A percentile compares a stretch with the other conserved stretches of the same genome.
These are phyloP conservation scores for Amniculicola lignicola DNA, from an alignment of 495 filamentous ascomycete species.

Conservation along the genomic window DNA sequence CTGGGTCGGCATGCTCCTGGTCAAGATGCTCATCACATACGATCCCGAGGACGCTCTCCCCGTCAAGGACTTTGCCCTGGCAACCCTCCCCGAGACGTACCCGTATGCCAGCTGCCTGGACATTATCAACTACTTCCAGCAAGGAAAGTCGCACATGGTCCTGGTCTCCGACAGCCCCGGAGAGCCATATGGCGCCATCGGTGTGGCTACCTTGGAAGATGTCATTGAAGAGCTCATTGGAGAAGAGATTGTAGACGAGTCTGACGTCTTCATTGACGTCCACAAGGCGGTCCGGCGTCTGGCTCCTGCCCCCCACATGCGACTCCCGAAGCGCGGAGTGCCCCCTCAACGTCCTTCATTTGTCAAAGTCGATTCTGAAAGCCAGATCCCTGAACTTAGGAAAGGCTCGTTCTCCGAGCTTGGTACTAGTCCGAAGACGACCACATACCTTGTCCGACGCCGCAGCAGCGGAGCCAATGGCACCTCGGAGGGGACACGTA, in stretches of 20 bases:
- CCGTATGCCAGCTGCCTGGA: conserved; percentile 95
- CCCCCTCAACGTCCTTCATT: no score
- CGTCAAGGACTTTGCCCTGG: conserved; percentile 85
- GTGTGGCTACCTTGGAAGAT: conserved; percentile 93
- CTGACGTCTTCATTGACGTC: conserved; percentile 94
- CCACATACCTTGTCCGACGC: conserved; percentile 51
- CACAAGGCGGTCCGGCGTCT: conserved; percentile 90
- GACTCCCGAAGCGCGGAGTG: conserved; percentile 58
- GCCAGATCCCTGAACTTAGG: no score
- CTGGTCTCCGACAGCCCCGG: conserved; percentile 88
- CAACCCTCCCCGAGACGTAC: conserved; percentile 89
- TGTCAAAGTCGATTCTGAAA: no score
- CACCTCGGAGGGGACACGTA: conserved; percentile 4
- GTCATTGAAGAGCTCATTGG: conserved; percentile 98
- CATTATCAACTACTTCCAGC: conserved; percentile 99
- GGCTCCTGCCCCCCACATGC: conserved; percentile 60
- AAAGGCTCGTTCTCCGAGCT: conserved; percentile 18
- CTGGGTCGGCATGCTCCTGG: conserved; percentile 94
- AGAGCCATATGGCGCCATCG: conserved; percentile 81
- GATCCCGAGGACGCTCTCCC: conserved; percentile 86
- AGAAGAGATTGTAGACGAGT: conserved; percentile 82
- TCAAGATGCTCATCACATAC: conserved; percentile 98
- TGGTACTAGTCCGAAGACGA: conserved; percentile 14
- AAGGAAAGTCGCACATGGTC: conserved; percentile 99
- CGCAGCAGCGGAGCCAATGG: conserved; percentile 38